Conservation (phyloP, 2,329 filamentous ascomycete genomes). For the Diaporthe capsici region DNA sequence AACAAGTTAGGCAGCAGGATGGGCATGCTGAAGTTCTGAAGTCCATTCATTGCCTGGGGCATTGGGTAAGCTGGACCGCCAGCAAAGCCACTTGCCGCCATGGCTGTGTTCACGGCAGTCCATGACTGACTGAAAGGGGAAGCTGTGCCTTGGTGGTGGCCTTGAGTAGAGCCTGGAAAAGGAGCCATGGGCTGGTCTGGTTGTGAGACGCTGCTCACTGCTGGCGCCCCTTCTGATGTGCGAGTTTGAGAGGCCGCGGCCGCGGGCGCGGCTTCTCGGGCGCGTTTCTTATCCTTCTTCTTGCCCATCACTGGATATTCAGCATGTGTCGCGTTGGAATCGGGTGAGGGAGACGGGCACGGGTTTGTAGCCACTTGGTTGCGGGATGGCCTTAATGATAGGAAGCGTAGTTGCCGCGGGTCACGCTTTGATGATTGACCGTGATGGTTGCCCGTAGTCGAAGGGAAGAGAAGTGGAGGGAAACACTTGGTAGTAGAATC, state of each 20-base stretch:
- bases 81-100: background rate
- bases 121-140: background rate
- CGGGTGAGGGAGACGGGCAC: background rate
- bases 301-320: constrained; percentile 6
- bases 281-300: constrained; percentile 34
- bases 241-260: background rate
- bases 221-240: background rate
- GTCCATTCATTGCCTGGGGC: constrained; percentile 28
- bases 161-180: background rate
- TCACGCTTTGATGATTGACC: background rate
- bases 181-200: background rate
- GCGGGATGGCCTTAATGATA: background rate
- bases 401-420: background rate
- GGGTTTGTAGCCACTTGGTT: background rate
- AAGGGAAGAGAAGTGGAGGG: background rate
- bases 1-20: constrained; percentile 9
- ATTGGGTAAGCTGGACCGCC: constrained; percentile 1
- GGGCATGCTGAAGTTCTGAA: constrained; percentile 20
- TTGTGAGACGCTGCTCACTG: background rate
- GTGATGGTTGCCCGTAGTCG: background rate
- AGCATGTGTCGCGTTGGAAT: background rate
- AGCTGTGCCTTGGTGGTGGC: background rate
- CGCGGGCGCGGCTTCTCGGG: background rate
- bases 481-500: background rate
- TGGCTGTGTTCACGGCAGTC: background rate